Percentiles rank a stretch among this genome's conserved stretches.
Evolutionary conservation across 1,139 yeast species (phyloP).

Genomic region (Sugiyamaella pinicola): DNA sequence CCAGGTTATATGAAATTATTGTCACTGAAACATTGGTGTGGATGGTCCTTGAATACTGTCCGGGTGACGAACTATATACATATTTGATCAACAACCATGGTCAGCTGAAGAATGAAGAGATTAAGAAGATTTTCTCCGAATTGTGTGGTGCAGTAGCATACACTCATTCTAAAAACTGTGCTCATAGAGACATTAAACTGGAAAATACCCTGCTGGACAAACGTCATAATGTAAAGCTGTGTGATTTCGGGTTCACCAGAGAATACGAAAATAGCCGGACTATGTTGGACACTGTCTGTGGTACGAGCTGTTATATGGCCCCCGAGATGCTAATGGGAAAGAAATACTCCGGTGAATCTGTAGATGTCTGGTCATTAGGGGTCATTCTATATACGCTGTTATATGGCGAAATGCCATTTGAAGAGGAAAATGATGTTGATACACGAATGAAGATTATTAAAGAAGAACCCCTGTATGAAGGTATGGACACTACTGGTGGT

Average conservation of each 20-base stretch:
- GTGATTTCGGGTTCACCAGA: conserved; percentile 94
- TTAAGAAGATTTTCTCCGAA: conserved; percentile 69
- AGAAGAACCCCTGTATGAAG: conserved; percentile 61
- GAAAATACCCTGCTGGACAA: conserved; percentile 83
- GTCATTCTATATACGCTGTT: conserved; percentile 87
- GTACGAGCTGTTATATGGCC: conserved; percentile 95
- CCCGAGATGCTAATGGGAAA: conserved; percentile 77
- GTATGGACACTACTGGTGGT: conserved; percentile 10
- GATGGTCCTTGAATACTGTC: conserved; percentile 88
- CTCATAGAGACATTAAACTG: conserved; percentile 86
- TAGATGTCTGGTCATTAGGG: conserved; percentile 93
- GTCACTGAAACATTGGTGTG: conserved; percentile 79
- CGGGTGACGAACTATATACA: conserved; percentile 74
- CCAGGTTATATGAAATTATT: conserved; percentile 81
- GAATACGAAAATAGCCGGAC: conserved; percentile 51
- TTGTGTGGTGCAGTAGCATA: conserved; percentile 80
- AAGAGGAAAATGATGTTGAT: conserved; percentile 68
- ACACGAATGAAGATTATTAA: conserved; percentile 64
- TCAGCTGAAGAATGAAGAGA: conserved; percentile 54
- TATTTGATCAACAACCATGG: conserved; percentile 56
- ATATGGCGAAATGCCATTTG: conserved; percentile 90
- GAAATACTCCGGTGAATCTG: conserved; percentile 71
- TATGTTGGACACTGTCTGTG: conserved; percentile 83
- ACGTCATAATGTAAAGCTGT: conserved; percentile 66
- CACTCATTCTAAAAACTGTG: conserved; percentile 78